Base-by-base conservation (phyloP, 2,329 filamentous ascomycete species). In the Colletotrichum gigasporum region DNA sequence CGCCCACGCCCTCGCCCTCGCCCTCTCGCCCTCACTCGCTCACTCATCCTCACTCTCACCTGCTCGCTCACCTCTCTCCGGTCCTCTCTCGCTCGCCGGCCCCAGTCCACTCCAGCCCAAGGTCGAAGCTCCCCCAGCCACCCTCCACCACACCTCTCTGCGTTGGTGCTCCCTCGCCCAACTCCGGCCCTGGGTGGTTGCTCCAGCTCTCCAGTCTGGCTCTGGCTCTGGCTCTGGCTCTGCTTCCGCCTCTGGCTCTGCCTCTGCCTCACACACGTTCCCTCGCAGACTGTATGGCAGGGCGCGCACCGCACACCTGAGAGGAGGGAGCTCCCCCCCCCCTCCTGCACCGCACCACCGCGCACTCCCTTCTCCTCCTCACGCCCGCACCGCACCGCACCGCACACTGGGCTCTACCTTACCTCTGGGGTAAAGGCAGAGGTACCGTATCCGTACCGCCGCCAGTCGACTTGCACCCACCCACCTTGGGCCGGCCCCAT, bases 101-200 rank as follows among this genome's bases (percentile, higher is more conserved):
- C 54, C 47, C 42, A 37, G 57, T 50, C 55, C 55, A 35, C 35
- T 54, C 51, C 55, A 26, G 26, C 56, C 58, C 58, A 66, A 60
- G 45, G 20, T 66, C 52, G 51, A 66, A 63, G 63, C 47, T 63
- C 26, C 56, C 63, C 63, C 52, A 58, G 51, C 63, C 58, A 63
- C 63, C 51, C 63, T 63, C 58, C 51, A 48, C 28, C 51, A 63
- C 48, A 48, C 28, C 51, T 58, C 48, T 54, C 48, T 52, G 54
- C 48, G 48, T 63, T 55, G 64, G 52, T 58, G 35, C 22, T 54
- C 41, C 44, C 51, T 62, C 57, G 41, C 37, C 42, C 59, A 35
- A 37, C 60, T 18, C 34, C 16, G 59, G 42, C 34, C 37, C 37
- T 26, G 42, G 41, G 50, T 57, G 42, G 56, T 26, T 30, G 58